Base-by-base conservation (phyloP, 768 basidiomycete species). In the Rickenella mellea region DNA sequence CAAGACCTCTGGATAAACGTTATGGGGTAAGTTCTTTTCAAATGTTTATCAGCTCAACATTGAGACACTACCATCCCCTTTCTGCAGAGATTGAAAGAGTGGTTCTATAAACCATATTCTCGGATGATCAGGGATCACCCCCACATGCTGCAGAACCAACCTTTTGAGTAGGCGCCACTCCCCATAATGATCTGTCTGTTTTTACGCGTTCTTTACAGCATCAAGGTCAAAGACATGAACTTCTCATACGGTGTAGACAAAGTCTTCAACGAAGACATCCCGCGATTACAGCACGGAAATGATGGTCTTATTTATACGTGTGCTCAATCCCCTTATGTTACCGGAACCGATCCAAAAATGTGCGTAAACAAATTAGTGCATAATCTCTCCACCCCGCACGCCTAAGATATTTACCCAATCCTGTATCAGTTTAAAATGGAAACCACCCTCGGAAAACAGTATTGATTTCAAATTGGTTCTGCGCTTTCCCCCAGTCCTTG, bases 301-400 rank as follows among this genome's bases (percentile, higher is more conserved):
- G 96, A 99, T 52, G 96, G 96, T 0, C 76, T 99, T 43, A 94
- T 99, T 52, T 99, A 97, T 58, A 98, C 96, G 1, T 85, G 87
- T 52, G 88, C 84, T 8, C 83, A 74, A 55, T 76, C 90, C 5
- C 76, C 78, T 0, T 99, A 99, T 52, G 68, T 69, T 8, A 51
- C 78, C 1, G 90, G 74, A 2, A 98, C 96, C 9, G 96, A 99
- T 56, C 57, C 63, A 3, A 86, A 87, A 48, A 90, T 98, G 94
- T 96, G 46, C 52, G 80, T 63, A 11, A 20, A 3, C 33, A 17
- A 17, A 17, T 25, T 40, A 11, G 17, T 45, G 28, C 12, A 6
- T 24, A 3, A 31, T 6, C 28, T 31, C 25, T 14, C 42, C 9
- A 20, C 17, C n/a, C 4, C 26, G 28, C 14, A 15, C 21, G 20